Conservation (phyloP, 768 basidiomycete species). For the Fomitopsis serialis region DNA sequence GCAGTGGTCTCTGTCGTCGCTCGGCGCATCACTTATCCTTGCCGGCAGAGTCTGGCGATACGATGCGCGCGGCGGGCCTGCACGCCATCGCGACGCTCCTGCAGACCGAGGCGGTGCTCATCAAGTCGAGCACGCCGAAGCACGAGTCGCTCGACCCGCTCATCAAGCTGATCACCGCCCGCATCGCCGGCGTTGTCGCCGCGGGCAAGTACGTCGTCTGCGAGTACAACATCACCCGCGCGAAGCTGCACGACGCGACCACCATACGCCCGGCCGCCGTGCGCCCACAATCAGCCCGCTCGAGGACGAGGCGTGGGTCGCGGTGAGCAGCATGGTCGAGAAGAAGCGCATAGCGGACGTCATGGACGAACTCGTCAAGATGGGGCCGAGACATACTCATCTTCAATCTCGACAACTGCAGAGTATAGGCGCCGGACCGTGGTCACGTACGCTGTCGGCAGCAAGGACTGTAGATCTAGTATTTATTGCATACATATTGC, state of each 20-base stretch:
- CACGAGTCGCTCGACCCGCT: slow-evolving; percentile 58
- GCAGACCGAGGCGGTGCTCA: slow-evolving; percentile 85
- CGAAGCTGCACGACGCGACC: slow-evolving; percentile 54
- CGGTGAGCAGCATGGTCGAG: slow-evolving; percentile 89
- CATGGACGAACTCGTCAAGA: slow-evolving; percentile 82
- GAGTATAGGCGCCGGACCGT: slow-evolving; percentile 46
- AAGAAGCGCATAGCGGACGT: slow-evolving; percentile 71
- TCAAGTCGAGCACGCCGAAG: slow-evolving; percentile 68
- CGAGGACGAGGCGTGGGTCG: slow-evolving; percentile 85
- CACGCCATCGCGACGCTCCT: slow-evolving; percentile 90
- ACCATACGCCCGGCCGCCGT: slow-evolving; percentile 81
- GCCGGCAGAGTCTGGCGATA: slow-evolving; percentile 88
- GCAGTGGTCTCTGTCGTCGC: not conserved
- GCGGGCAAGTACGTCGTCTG: slow-evolving; percentile 83
- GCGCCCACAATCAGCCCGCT: slow-evolving; percentile 85
- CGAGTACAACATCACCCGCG: slow-evolving; percentile 85
- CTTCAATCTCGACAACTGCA: slow-evolving; percentile 89
- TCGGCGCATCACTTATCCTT: not conserved
- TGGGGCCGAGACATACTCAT: slow-evolving; percentile 91
- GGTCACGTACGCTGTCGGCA: no score
- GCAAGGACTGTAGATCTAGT: no score
- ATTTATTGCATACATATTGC: no score
- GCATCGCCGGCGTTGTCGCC: slow-evolving; percentile 90
- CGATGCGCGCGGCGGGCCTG: slow-evolving; percentile 97
- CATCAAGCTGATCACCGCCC: slow-evolving; percentile 75